Evolutionary conservation across 495 filamentous ascomycete species (phyloP).

Genomic region (Mycothermus thermophilus): DNA sequence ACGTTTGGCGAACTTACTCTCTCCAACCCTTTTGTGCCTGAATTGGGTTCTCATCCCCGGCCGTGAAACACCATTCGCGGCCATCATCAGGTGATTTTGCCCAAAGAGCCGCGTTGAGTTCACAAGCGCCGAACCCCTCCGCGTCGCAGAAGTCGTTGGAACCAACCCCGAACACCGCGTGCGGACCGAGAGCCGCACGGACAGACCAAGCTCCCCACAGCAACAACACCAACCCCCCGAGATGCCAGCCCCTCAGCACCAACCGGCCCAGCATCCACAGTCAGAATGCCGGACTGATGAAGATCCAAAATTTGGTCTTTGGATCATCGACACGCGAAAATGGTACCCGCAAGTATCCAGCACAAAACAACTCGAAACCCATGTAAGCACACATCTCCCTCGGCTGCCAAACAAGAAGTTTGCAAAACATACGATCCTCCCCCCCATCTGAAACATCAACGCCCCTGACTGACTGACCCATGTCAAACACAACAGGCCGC

Average conservation of each 20-base stretch:
- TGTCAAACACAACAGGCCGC: slow-evolving; percentile 27
- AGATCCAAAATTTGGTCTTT: slow-evolving; percentile 24
- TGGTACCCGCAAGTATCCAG: slow-evolving; percentile 29
- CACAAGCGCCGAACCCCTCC: too few relatives aligned
- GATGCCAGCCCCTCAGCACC: background rate
- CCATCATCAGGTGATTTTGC: too few relatives aligned
- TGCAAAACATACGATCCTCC: too few relatives aligned
- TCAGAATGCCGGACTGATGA: background rate
- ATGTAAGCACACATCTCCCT: slow-evolving; percentile 16
- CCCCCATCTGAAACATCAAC: background rate
- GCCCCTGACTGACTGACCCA: background rate
- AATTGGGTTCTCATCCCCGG: too few relatives aligned
- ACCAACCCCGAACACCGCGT: background rate
- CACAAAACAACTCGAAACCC: slow-evolving; percentile 26
- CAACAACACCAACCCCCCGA: background rate
- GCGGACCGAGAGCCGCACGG: background rate
- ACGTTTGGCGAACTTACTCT: too few relatives aligned
- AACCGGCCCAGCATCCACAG: background rate
- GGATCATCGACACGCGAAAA: slow-evolving; percentile 33
- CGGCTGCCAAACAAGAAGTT: background rate
- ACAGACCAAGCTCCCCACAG: background rate
- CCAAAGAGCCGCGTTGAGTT: too few relatives aligned
- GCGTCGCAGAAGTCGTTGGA: background rate
- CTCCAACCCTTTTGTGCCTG: too few relatives aligned
- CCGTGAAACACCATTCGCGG: too few relatives aligned